Evolutionary conservation across 345 rosid genomes (phyloP).

Genomic region (Garcia nutans): DNA sequence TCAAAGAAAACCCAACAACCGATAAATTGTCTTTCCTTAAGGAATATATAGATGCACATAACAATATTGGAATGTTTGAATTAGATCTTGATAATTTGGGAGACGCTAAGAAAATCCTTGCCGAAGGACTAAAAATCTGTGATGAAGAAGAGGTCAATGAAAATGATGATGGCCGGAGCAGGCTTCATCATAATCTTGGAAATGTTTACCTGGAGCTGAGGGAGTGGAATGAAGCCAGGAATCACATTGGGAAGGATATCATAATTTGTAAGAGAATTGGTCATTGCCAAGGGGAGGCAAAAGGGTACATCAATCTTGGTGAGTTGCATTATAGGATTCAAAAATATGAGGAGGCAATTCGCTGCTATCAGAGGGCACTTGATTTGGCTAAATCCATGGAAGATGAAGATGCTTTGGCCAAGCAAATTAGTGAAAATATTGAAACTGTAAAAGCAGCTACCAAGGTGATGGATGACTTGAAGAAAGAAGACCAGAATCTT

Average conservation of each 20-base stretch:
- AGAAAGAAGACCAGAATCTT: conserved; percentile 75
- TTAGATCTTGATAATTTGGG: conserved; percentile 80
- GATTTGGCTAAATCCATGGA: conserved; percentile 83
- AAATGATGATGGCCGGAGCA: conserved; percentile 70
- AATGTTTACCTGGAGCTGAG: conserved; percentile 65
- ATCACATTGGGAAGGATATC: conserved; percentile 79
- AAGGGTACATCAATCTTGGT: conserved; percentile 93
- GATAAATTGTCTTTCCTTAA: conserved; percentile 62
- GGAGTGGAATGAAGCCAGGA: conserved; percentile 67
- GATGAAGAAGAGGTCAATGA: conserved; percentile 82
- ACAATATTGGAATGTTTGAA: conserved; percentile 90
- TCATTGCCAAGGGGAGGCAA: conserved; percentile 89
- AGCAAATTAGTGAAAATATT: conserved; percentile 61
- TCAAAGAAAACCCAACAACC: conserved; percentile 62
- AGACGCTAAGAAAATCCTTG: conserved; percentile 55
- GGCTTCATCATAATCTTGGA: conserved; percentile 95
- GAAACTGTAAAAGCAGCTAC: conserved; percentile 57
- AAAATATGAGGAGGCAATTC: conserved; percentile 68
- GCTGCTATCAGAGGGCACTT: conserved; percentile 74
- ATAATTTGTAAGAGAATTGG: conserved; percentile 65
- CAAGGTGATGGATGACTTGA: conserved; percentile 66
- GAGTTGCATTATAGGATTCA: conserved; percentile 72
- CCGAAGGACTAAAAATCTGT: conserved; percentile 70
- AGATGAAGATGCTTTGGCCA: conserved; percentile 76
- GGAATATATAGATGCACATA: conserved; percentile 87